phyloP scores from a whole-genome alignment of 768 basidiomycete species.

The Gymnopilus junonius region DNA sequence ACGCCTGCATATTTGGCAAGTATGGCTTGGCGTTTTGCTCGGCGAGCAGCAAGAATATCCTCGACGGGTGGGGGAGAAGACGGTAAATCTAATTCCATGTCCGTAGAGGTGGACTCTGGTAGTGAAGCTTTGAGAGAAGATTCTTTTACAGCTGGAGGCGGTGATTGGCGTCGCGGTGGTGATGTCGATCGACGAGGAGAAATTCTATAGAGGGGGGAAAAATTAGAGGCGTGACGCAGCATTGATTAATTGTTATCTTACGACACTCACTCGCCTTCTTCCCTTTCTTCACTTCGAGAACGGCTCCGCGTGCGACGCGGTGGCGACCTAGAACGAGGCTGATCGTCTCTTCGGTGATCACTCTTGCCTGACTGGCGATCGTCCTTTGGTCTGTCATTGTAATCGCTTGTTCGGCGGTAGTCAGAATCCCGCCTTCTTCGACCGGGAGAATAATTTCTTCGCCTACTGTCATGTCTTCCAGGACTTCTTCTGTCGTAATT shows the following conservation, averaged over 20 bases:
- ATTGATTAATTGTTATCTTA: slow-evolving; percentile 19
- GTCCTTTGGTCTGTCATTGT: slow-evolving; percentile 13
- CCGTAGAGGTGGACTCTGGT: slow-evolving; percentile 38
- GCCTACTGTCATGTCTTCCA: slow-evolving; percentile 18
- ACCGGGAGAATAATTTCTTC: slow-evolving; percentile 12
- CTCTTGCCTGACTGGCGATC: slow-evolving; percentile 13
- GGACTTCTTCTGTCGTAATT: slow-evolving; percentile 28
- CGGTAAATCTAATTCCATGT: slow-evolving; percentile 62
- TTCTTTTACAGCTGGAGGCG: slow-evolving; percentile 5
- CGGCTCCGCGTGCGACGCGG: slow-evolving; percentile 24
- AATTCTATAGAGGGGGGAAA: slow-evolving; percentile 48
- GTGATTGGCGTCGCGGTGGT: slow-evolving; percentile 1
- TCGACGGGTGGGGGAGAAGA: slow-evolving; percentile 61
- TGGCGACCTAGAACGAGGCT: slow-evolving; percentile 27
- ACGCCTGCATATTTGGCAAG: slow-evolving; percentile 72
- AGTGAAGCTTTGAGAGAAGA: slow-evolving; percentile 15
- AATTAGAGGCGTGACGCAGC: slow-evolving; percentile 10
- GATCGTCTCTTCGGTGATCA: slow-evolving; percentile 12
- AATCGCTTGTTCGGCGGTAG: slow-evolving; percentile 14
- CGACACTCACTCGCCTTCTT: slow-evolving; percentile 94
- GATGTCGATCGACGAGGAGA: slow-evolving; percentile 55
- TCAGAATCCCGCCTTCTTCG: slow-evolving; percentile 22
- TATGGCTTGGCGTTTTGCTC: slow-evolving; percentile 77
- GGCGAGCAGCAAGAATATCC: slow-evolving; percentile 66
- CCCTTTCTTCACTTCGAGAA: slow-evolving; percentile 61